Percentiles rank a stretch among this genome's conserved stretches.
These are phyloP conservation scores for Penicillium steckii DNA, from an alignment of 495 filamentous ascomycete species.

Conservation along the genomic window DNA sequence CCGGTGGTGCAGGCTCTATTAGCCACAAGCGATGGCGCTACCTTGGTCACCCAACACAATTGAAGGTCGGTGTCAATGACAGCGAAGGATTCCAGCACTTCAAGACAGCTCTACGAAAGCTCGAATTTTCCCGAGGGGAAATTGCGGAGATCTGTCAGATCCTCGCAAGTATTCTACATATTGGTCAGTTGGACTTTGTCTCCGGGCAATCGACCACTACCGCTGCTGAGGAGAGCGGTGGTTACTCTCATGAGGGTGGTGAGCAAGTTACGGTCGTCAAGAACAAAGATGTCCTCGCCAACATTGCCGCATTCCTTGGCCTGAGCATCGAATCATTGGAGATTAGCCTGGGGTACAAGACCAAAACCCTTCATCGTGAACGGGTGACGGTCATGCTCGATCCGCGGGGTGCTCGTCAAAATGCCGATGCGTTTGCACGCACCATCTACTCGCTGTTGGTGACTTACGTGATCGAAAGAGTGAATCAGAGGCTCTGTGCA, in stretches of 20 bases:
- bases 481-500: conserved; percentile 88
- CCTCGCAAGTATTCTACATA: conserved; percentile 85
- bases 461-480: conserved; percentile 85
- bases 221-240: conserved; percentile 86
- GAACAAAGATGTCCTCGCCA: conserved; percentile 86
- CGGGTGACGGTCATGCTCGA: conserved; percentile 97
- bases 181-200: conserved; percentile 91
- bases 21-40: conserved; percentile 87
- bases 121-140: conserved; percentile 89
- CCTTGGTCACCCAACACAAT: conserved; percentile 90
- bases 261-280: conserved; percentile 81
- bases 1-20: conserved; percentile 44
- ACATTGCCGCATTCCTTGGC: conserved; percentile 89
- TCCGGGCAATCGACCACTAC: conserved; percentile 74
- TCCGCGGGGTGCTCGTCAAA: conserved; percentile 80
- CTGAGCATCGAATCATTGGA: conserved; percentile 78
- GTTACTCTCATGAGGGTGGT: conserved; percentile 92
- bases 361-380: conserved; percentile 90
- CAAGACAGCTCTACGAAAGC: conserved; percentile 89
- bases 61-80: conserved; percentile 97
- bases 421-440: conserved; percentile 90
- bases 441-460: conserved; percentile 95
- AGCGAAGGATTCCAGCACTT: conserved; percentile 94
- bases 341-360: conserved; percentile 87
- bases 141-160: conserved; percentile 97